These are phyloP conservation scores for Fusarium pseudocircinatum DNA, from an alignment of 2,329 filamentous ascomycete genomes.

Conservation along the genomic window DNA sequence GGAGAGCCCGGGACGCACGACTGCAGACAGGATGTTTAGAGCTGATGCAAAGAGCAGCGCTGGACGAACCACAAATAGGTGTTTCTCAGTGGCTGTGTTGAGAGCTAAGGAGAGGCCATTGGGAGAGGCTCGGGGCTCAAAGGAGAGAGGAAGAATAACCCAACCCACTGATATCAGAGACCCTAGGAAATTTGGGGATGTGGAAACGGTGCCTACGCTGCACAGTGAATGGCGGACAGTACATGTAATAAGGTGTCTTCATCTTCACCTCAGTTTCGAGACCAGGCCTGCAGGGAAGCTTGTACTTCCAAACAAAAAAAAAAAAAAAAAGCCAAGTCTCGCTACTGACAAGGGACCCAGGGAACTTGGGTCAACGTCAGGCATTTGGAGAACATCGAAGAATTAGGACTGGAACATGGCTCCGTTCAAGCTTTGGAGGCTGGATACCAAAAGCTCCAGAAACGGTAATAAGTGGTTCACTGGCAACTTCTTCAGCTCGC, in stretches of 20 bases:
- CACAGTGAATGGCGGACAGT: not conserved
- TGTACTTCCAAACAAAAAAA: slow-evolving; percentile 10
- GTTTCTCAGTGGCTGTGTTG: slow-evolving; percentile 23
- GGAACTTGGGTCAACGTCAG: slow-evolving; percentile 25
- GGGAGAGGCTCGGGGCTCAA: not conserved
- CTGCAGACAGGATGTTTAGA: not conserved
- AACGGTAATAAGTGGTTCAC: slow-evolving; percentile 14
- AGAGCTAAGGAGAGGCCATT: not conserved
- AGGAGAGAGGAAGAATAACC: not conserved
- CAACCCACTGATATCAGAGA: slow-evolving; percentile 2
- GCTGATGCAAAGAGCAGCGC: not conserved
- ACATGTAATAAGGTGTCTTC: slow-evolving; percentile 19
- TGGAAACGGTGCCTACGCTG: not conserved
- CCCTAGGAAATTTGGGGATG: not conserved
- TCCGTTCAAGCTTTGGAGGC: slow-evolving; percentile 30
- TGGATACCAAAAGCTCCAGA: slow-evolving; percentile 16
- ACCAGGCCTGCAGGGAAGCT: slow-evolving; percentile 19
- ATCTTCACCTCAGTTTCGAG: slow-evolving; percentile 7
- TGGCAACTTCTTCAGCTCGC: slow-evolving; percentile 7
- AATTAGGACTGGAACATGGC: slow-evolving; percentile 20
- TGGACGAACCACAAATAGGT: not conserved
- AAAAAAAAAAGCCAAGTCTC: slow-evolving; percentile 27
- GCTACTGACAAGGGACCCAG: slow-evolving; percentile 19
- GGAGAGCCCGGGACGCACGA: slow-evolving; percentile 21
- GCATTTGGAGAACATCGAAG: slow-evolving; percentile 24